Evolutionary conservation across 805 yeast genomes (phyloP), one percentile per base, ranked within the genome.

Genomic region (Candida corydali): DNA sequence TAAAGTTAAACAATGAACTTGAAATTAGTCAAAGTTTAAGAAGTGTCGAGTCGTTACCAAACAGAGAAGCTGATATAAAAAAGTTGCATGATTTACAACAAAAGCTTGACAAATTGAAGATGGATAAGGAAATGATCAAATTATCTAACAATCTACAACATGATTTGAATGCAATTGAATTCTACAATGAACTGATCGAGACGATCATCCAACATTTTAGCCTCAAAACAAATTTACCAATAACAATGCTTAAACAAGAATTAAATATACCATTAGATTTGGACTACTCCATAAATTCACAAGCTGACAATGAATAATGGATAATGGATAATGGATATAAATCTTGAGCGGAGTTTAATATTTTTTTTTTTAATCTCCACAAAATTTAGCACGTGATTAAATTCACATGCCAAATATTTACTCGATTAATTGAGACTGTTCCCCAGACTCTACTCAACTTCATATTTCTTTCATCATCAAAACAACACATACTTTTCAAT

Each of bases 211-310:
- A 20, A 3, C 20, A 37, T 30, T 37, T 31, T 9, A 17, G 30
- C 12, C 14, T 15, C 8, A 27, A 26, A 11, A 8, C 26, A 5
- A 33, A 33, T 17, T 14, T 37, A n/a, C 4, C 22, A 8, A 12
- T 10, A 10, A 12, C 14, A 3, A 18, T 9, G 7, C 23, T 29
- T 17, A 26, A 23, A 17, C 11, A 27, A 3, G 39, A 37, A 22
- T 31, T 37, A 16, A 26, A 33, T 16, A 31, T 37, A 9, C 39
- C 39, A 4, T 20, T 20, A 11, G 39, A 37, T 8, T 26, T 33
- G 8, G 36, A 33, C 8, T 14, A 29, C 36, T 9, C 36, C 30
- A 29, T 9, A 6, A 26, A 26, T 26, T 4, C 29, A n/a, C 18
- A 26, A 26, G 7, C 29, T 14, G 9, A 20, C 23, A 20, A 20